Evolutionary conservation across 192 early-diverging fungal genomes (phyloP).

Genomic region (Martensiomyces pterosporus): DNA sequence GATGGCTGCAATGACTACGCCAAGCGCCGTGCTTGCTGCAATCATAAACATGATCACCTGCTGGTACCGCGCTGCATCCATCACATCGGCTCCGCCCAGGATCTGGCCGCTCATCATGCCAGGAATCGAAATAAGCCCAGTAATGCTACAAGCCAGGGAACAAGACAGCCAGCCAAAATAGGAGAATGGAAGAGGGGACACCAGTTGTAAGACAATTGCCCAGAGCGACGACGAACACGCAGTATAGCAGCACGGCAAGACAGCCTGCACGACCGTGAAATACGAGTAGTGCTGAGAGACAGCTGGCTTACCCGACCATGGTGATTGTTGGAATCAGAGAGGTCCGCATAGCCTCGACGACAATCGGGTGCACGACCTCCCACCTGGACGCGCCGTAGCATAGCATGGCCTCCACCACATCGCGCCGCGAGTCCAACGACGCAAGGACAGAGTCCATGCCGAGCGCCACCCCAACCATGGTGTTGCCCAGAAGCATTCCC

Average conservation of each 20-base stretch:
- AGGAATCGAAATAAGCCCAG: constrained; percentile 83
- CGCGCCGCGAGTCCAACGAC: constrained; percentile 50
- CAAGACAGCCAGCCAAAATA: no score
- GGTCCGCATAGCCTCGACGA: constrained; percentile 64
- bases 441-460: constrained; percentile 58
- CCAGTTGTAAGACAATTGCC: no score
- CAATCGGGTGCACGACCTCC: constrained; percentile 75
- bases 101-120: constrained; percentile 91
- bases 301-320: constrained; percentile 46
- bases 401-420: constrained; percentile 56
- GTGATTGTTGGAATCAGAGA: constrained; percentile 81
- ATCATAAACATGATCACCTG: constrained; percentile 89
- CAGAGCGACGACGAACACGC: no score
- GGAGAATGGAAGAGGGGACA: no score
- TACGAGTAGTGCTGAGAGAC: no score
- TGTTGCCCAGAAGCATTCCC: constrained; percentile 83
- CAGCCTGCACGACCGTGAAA: no score
- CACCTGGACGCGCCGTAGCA: constrained; percentile 79
- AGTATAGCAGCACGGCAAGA: no score
- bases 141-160: no score
- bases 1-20: constrained; percentile 43
- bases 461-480: constrained; percentile 67
- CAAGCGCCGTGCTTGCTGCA: constrained; percentile 63
- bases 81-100: constrained; percentile 73
- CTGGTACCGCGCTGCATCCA: constrained; percentile 77